Conservation (phyloP, 2,329 filamentous ascomycete genomes). For the Colletotrichum chlorophyti region DNA sequence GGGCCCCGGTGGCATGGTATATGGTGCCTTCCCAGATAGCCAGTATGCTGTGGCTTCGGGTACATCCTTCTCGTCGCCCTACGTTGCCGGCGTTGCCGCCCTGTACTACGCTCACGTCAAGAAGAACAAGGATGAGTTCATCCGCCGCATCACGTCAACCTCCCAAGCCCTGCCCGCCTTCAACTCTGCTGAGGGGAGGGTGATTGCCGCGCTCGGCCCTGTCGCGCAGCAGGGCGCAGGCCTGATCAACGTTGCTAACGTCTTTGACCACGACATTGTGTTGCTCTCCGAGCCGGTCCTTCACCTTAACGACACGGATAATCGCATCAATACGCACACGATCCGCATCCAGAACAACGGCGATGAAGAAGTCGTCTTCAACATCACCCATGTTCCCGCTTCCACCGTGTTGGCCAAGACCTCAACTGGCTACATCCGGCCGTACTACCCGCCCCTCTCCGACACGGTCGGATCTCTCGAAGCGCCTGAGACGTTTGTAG, state of each 20-base stretch:
- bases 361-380: slow-evolving; percentile 13
- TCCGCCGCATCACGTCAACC: slow-evolving; percentile 24
- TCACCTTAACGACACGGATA: slow-evolving; percentile 31
- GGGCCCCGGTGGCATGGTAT: slow-evolving; percentile 30
- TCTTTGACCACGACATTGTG: slow-evolving; percentile 20
- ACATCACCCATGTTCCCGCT: slow-evolving; percentile 25
- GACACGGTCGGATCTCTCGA: slow-evolving; percentile 11
- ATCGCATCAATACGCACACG: slow-evolving; percentile 24
- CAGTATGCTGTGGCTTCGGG: slow-evolving; percentile 29
- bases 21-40: slow-evolving; percentile 30
- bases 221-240: slow-evolving; percentile 33
- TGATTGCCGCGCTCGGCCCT: slow-evolving; percentile 8
- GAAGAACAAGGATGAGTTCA: slow-evolving; percentile 25
- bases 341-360: slow-evolving; percentile 29
- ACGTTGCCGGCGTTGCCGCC: slow-evolving; percentile 32
- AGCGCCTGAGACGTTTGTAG: neutral
- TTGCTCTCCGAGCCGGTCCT: slow-evolving; percentile 26
- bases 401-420: slow-evolving; percentile 18
- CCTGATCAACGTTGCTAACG: slow-evolving; percentile 27
- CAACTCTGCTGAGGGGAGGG: neutral
- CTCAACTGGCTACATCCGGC: too few relatives aligned
- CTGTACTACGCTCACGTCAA: slow-evolving; percentile 29
- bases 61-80: too few relatives aligned
- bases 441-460: slow-evolving; percentile 26
- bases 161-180: slow-evolving; percentile 25